Base-by-base conservation (phyloP, 2,329 filamentous ascomycete genomes). In the Hypoxylon sp. region DNA sequence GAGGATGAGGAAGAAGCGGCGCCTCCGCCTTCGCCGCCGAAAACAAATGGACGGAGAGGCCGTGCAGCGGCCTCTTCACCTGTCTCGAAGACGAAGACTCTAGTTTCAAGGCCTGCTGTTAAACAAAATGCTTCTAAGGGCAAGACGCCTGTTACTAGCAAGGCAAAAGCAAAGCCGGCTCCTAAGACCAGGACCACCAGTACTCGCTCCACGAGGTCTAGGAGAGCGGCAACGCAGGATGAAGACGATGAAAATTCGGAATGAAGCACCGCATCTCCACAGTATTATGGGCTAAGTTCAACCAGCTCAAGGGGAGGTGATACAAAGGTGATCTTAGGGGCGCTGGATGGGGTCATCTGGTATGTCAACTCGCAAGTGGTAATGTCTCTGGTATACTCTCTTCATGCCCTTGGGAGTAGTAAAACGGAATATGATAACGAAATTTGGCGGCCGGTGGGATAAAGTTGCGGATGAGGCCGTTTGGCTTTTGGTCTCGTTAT, bases 121-220 rank as follows among this genome's bases (percentile, higher is more conserved):
- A 75, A 74, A 55, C 64, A 68, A 1, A 69, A 44, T 7, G 46
- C 61, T 2, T n/a, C 61, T n/a, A 75, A 73, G 58, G 51, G 67
- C 44, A 74, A 73, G 30, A 51, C 73, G 12, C 42, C 70, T 12
- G 54, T 66, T 50, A 53, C 68, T 18, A 62, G 51, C 36, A 71
- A 70, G 50, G 46, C 67, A 44, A 69, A 70, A 26, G 57, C 70
- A 1, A 75, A 73, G 49, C 58, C 73, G 22, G 63, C 65, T 1
- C 68, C 72, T 2, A 70, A 69, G 45, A 40, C 71, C 22, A 69
- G 61, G 32, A 48, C 72, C 12, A 30, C 67, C 12, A 69, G 52
- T 40, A 74, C 73, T n/a, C 73, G 73, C 40, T 68, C 72, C 51
- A 75, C 73, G 26, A 72, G 74, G 32, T 72, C 72, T 14, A 71